phyloP scores from a whole-genome alignment of 2,329 filamentous ascomycete species.

The Xylariaceae sp. region DNA sequence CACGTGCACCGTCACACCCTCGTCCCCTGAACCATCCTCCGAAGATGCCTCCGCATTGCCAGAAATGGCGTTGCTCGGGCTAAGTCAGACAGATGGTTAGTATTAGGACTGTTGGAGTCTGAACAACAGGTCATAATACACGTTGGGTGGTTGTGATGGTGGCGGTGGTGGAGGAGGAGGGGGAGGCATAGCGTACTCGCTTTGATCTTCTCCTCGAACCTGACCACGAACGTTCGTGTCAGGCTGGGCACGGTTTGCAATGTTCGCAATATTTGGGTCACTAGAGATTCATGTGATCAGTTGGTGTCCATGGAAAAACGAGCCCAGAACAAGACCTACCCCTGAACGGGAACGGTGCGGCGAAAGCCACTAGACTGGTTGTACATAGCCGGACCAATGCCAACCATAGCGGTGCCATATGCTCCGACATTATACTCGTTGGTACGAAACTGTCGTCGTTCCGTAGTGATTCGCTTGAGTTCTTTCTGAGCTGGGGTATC shows the following conservation, averaged over 20 bases:
- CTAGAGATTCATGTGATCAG: slow-evolving; percentile 14
- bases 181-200: slow-evolving; percentile 19
- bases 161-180: no score
- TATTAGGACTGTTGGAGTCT: slow-evolving; percentile 1
- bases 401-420: slow-evolving; percentile 58
- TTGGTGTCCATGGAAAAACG: background rate
- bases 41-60: slow-evolving; percentile 38
- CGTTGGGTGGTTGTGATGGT: no score
- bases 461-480: slow-evolving; percentile 91
- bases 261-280: slow-evolving; percentile 8
- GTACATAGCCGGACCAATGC: slow-evolving; percentile 48
- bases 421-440: slow-evolving; percentile 85
- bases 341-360: slow-evolving; percentile 27
- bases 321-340: slow-evolving; percentile 19
- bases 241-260: slow-evolving; percentile 6
- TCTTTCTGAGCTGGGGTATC: slow-evolving; percentile 96
- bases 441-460: slow-evolving; percentile 90
- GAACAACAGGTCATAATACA: no score
- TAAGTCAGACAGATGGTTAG: slow-evolving; percentile 36
- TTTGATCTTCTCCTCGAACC: slow-evolving; percentile 18
- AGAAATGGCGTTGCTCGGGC: slow-evolving; percentile 38
- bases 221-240: slow-evolving; percentile 18
- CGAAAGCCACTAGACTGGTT: slow-evolving; percentile 35
- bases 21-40: slow-evolving; percentile 44
- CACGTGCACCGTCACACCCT: slow-evolving; percentile 50